A percentile compares a stretch with the other conserved stretches of the same genome.
phyloP scores from a whole-genome alignment of 73 alveolate genomes.

The Symbiodinium pilosum region DNA sequence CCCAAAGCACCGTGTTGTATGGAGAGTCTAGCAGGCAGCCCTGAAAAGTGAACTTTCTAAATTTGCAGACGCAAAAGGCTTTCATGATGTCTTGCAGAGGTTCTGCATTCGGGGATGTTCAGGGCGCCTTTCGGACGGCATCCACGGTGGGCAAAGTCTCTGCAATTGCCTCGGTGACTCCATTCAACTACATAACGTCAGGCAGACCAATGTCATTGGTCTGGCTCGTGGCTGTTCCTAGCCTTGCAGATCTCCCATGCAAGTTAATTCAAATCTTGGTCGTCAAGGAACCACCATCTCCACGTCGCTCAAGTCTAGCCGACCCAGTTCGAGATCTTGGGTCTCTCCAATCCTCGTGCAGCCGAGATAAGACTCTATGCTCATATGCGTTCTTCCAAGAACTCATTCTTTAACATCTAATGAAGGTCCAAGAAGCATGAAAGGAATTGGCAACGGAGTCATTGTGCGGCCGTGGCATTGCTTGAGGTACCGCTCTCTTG shows the following conservation, averaged over 20 bases:
- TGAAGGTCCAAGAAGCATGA: not conserved
- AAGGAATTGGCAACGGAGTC: constrained; percentile 74
- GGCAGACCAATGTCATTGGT: not conserved
- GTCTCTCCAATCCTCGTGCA: constrained; percentile 63
- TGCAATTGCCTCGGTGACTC: constrained; percentile 62
- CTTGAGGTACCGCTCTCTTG: constrained; percentile 53
- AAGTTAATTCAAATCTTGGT: not conserved
- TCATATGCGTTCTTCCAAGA: not conserved
- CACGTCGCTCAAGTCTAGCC: constrained; percentile 58
- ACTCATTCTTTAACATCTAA: not conserved
- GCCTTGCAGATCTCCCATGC: too few relatives aligned
- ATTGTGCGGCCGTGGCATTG: constrained; percentile 40
- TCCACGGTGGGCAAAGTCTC: constrained; percentile 54
- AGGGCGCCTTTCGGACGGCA: constrained; percentile 54
- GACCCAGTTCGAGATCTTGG: constrained; percentile 23
- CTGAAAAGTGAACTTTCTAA: not conserved
- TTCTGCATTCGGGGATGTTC: too few relatives aligned
- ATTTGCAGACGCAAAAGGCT: not conserved
- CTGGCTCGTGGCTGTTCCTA: not conserved
- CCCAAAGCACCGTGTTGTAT: too few relatives aligned
- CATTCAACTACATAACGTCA: too few relatives aligned
- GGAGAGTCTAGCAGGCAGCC: too few relatives aligned
- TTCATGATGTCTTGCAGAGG: not conserved
- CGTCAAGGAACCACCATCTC: constrained; percentile 42
- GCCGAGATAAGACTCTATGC: not conserved